Evolutionary conservation across 192 early-diverging fungal genomes (phyloP).

Genomic region (Podila verticillata): DNA sequence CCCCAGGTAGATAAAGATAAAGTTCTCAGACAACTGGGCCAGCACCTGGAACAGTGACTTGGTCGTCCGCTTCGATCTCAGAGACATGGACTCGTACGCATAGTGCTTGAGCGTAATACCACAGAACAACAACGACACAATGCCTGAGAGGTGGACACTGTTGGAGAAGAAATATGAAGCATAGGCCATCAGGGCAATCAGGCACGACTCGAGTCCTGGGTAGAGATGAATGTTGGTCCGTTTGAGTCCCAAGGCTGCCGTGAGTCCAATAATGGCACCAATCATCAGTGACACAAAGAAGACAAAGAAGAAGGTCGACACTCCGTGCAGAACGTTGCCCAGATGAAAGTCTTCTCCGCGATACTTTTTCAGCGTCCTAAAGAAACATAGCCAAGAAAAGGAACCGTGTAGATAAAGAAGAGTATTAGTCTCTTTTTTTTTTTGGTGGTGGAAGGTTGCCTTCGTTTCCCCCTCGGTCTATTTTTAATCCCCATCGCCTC

Average conservation of each 20-base stretch:
- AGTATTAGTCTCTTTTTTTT: constrained; percentile 1
- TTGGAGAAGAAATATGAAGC: constrained; percentile 94
- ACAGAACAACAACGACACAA: constrained; percentile 93
- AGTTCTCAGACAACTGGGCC: constrained; percentile 93
- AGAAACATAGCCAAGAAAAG: neutral
- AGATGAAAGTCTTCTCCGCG: constrained; percentile 76
- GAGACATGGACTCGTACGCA: constrained; percentile 89
- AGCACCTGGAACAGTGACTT: constrained; percentile 94
- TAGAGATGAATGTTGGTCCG: constrained; percentile 84
- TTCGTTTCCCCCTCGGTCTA: neutral
- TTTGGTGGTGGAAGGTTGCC: neutral
- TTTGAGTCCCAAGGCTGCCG: constrained; percentile 88
- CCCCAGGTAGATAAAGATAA: constrained; percentile 97
- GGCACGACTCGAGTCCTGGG: constrained; percentile 87
- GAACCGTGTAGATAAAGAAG: neutral
- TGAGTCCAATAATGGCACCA: constrained; percentile 81
- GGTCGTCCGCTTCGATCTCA: constrained; percentile 80
- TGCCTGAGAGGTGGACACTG: constrained; percentile 87
- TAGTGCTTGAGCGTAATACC: constrained; percentile 95
- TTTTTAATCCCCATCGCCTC: neutral
- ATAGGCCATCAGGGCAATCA: constrained; percentile 89
- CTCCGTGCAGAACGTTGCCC: constrained; percentile 67
- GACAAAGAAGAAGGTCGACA: constrained; percentile 81
- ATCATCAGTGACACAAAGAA: constrained; percentile 87
- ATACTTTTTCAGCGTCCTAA: constrained; percentile 81